Percentiles rank a stretch among this genome's conserved stretches.
Conservation (phyloP, 805 yeast genomes). For the Wickerhamomyces pijperi region DNA sequence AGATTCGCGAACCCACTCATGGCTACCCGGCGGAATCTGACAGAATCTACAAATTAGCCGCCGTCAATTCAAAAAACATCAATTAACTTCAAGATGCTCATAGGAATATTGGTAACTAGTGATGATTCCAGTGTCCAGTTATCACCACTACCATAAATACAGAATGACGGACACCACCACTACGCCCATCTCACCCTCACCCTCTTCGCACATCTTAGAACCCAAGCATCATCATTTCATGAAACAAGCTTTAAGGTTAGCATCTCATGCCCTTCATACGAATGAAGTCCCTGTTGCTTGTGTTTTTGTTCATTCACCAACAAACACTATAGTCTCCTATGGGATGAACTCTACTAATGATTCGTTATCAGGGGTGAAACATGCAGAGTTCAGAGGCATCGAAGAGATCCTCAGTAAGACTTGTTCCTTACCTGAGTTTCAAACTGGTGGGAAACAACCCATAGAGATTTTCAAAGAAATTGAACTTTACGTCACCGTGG, state of each 20-base stretch:
- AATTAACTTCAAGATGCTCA: too few species aligned
- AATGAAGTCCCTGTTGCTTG: slow-evolving; percentile 85
- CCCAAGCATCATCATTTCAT: slow-evolving; percentile 25
- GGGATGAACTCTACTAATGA: slow-evolving; percentile 85
- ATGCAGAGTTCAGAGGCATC: slow-evolving; percentile 86
- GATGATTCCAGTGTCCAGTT: too few species aligned
- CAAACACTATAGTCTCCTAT: slow-evolving; percentile 45
- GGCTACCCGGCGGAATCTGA: too few species aligned
- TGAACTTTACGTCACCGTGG: slow-evolving; percentile 85
- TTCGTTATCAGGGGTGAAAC: slow-evolving; percentile 77
- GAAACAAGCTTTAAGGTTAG: slow-evolving; percentile 43
- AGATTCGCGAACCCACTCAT: too few species aligned
- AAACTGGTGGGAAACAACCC: slow-evolving; percentile 13
- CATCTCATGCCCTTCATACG: slow-evolving; percentile 49
- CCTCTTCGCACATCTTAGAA: too few species aligned
- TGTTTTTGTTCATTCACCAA: slow-evolving; percentile 38
- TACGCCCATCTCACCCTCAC: too few species aligned
- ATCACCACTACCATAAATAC: too few species aligned
- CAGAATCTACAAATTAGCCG: too few species aligned
- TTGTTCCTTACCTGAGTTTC: slow-evolving; percentile 12
- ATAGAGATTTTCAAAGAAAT: slow-evolving; percentile 37
- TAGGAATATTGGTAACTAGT: too few species aligned
- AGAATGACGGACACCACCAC: too few species aligned
- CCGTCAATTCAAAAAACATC: too few species aligned
- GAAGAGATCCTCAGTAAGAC: slow-evolving; percentile 32